Percentiles rank a stretch among this genome's conserved stretches.
These are phyloP conservation scores for Tolypocladium cylindrosporum DNA, from an alignment of 2,329 filamentous ascomycete species.

Conservation along the genomic window DNA sequence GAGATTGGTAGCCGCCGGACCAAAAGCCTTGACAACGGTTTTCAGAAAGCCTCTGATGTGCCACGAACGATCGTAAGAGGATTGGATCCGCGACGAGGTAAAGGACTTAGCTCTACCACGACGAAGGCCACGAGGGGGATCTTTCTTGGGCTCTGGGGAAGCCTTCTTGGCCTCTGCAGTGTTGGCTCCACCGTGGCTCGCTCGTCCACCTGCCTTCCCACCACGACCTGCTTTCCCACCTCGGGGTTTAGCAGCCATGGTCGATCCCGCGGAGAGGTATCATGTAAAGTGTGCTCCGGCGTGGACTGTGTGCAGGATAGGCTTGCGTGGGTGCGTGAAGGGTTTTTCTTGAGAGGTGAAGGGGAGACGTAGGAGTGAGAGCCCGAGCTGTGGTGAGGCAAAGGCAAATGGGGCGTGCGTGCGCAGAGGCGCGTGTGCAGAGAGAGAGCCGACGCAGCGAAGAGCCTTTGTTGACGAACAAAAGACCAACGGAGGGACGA, in stretches of 20 bases:
- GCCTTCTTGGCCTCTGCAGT: not conserved
- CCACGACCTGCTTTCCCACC: not conserved
- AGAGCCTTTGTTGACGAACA: not conserved
- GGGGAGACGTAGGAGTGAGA: not conserved
- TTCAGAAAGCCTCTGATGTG: constrained; percentile 57
- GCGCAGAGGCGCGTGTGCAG: not conserved
- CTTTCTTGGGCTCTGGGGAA: constrained; percentile 9
- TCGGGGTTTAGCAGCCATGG: not conserved
- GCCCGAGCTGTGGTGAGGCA: not conserved
- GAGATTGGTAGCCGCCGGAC: constrained; percentile 55
- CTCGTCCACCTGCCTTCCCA: not conserved
- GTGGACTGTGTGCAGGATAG: not conserved
- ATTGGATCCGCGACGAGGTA: constrained; percentile 42
- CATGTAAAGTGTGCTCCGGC: not conserved
- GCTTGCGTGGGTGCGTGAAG: not conserved
- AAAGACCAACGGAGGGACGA: not conserved
- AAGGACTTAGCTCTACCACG: constrained; percentile 48
- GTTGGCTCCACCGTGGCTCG: not conserved
- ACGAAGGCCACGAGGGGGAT: constrained; percentile 27
- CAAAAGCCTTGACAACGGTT: constrained; percentile 51
- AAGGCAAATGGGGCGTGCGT: not conserved
- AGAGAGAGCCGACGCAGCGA: not conserved
- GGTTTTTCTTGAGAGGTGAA: not conserved
- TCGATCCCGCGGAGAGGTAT: not conserved
- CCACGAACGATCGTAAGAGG: constrained; percentile 52